Evolutionary conservation across 305 asterid genomes (phyloP).

Genomic region (Rubia tinctorum): DNA sequence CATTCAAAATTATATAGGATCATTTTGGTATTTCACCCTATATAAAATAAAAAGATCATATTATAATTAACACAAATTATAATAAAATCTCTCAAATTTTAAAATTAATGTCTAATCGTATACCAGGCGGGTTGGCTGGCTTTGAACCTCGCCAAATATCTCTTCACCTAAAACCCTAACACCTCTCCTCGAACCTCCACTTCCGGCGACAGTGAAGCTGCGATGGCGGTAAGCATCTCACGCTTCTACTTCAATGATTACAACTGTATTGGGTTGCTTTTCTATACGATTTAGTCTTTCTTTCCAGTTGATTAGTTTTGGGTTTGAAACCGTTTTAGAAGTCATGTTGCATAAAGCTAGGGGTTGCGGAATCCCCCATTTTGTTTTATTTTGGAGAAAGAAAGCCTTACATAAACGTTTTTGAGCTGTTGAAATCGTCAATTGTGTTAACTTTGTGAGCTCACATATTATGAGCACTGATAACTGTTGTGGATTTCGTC

Average conservation of each 20-base stretch:
- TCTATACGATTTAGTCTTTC: not conserved
- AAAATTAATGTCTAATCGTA: not conserved
- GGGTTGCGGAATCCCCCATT: not conserved
- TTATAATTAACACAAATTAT: too few species aligned
- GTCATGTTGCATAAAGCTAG: not conserved
- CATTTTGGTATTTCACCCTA: too few species aligned
- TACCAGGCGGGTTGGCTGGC: not conserved
- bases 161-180: conserved; percentile 11
- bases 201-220: not conserved
- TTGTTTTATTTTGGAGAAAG: too few species aligned
- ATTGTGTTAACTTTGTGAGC: not conserved
- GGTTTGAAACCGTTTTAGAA: not conserved
- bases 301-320: not conserved
- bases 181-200: not conserved
- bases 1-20: too few species aligned
- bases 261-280: not conserved
- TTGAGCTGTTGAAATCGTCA: not conserved
- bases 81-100: too few species aligned
- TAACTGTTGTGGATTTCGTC: not conserved
- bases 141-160: not conserved
- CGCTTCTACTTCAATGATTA: not conserved
- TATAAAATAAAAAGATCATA: too few species aligned
- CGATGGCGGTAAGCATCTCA: conserved; percentile 26
- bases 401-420: not conserved
- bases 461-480: not conserved